phyloP scores from a whole-genome alignment of 2,329 filamentous ascomycete genomes.

The Amylocarpus encephaloides region DNA sequence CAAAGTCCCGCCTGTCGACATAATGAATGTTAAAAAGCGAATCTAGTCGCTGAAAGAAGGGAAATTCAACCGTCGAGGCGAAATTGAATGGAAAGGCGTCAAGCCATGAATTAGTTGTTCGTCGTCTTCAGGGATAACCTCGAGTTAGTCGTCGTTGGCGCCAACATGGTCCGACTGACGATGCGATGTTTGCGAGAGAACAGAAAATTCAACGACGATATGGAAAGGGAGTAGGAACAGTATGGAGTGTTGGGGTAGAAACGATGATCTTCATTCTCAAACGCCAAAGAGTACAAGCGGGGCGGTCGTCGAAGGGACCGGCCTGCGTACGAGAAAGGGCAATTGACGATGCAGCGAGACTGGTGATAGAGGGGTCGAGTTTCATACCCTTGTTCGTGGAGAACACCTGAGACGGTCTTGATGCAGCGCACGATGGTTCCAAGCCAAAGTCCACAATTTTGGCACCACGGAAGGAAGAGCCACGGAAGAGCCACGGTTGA shows the following conservation, averaged over 20 bases:
- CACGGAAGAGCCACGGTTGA: too few relatives aligned
- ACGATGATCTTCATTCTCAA: slow-evolving; percentile 25
- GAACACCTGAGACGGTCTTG: not conserved
- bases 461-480: not conserved
- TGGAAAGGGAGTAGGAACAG: slow-evolving; percentile 8
- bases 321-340: not conserved
- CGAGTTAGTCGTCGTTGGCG: slow-evolving; percentile 9
- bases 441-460: not conserved
- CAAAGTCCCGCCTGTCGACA: slow-evolving; percentile 37
- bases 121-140: not conserved
- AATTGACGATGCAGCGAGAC: not conserved
- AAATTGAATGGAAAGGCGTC: slow-evolving; percentile 15
- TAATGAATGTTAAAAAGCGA: slow-evolving; percentile 30
- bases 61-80: slow-evolving; percentile 25
- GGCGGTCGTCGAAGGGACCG: not conserved
- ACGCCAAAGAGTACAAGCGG: not conserved
- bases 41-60: slow-evolving; percentile 22
- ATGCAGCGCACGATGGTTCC: not conserved
- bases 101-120: slow-evolving; percentile 22
- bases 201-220: slow-evolving; percentile 10
- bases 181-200: slow-evolving; percentile 23
- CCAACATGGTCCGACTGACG: slow-evolving; percentile 15
- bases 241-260: slow-evolving; percentile 12
- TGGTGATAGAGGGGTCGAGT: slow-evolving; percentile 1
- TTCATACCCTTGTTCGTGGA: not conserved